A percentile compares a stretch with the other conserved stretches of the same genome.
Evolutionary conservation across 1,284 basidiomycete genomes (phyloP).

Genomic region (Rhodotorula sp.): DNA sequence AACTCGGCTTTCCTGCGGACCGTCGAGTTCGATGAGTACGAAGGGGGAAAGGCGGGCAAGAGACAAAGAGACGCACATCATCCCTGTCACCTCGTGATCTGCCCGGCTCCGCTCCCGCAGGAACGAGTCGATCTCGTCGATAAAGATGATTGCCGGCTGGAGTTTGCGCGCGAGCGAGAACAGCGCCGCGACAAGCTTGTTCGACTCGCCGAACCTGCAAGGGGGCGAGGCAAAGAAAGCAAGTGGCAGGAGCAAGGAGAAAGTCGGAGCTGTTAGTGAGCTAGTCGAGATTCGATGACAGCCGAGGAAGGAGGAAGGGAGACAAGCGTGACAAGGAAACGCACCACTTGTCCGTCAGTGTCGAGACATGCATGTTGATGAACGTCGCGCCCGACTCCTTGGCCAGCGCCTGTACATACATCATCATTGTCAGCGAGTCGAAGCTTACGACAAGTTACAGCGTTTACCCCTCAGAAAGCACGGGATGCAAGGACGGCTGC

Average conservation of each 20-base stretch:
- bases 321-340: not conserved
- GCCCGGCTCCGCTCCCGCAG: constrained; percentile 79
- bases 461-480: too few relatives aligned
- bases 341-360: constrained; percentile 55
- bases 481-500: too few relatives aligned
- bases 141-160: constrained; percentile 76
- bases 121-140: constrained; percentile 85
- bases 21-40: not conserved
- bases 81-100: constrained; percentile 96
- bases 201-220: constrained; percentile 80
- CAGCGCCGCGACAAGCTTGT: constrained; percentile 90
- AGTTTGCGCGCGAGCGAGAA: constrained; percentile 74
- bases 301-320: too few relatives aligned
- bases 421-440: not conserved
- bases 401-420: constrained; percentile 57
- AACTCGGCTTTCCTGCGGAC: constrained; percentile 80
- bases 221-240: not conserved
- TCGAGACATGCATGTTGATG: constrained; percentile 58
- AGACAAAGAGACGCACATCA: constrained; percentile 66
- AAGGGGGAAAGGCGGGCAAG: too few relatives aligned
- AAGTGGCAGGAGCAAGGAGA: too few relatives aligned
- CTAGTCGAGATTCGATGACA: too few relatives aligned
- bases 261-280: too few relatives aligned
- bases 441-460: too few relatives aligned
- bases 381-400: constrained; percentile 95